Conservation (phyloP, 163 green algal species). For the Scenedesmus sp. region DNA sequence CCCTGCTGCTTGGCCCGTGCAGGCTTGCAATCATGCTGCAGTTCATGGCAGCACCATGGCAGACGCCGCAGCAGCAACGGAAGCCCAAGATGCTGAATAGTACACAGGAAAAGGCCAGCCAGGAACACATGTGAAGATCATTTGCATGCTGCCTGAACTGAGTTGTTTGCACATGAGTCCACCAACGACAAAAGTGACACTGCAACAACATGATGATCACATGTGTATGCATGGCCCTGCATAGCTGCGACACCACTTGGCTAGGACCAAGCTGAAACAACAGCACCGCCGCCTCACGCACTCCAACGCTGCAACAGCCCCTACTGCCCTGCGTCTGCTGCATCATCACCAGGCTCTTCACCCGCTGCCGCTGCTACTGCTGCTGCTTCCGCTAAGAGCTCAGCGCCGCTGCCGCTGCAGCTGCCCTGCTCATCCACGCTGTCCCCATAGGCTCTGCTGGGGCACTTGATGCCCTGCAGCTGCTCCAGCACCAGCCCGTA, state of each 20-base stretch:
- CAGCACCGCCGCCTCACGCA: background rate
- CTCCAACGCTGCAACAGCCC: background rate
- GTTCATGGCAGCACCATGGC: background rate
- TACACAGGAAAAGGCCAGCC: too few relatives aligned
- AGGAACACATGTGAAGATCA: too few relatives aligned
- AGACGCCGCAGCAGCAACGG: background rate
- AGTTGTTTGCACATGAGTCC: too few relatives aligned
- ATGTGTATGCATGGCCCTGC: background rate
- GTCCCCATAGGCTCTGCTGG: slow-evolving; percentile 33
- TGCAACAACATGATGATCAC: background rate
- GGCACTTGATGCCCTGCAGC: slow-evolving; percentile 43
- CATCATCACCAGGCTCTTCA: background rate
- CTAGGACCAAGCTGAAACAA: background rate
- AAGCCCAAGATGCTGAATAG: background rate
- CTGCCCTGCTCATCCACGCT: background rate
- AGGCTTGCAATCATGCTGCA: too few relatives aligned
- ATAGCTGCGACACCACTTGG: background rate
- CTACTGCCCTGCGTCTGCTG: background rate
- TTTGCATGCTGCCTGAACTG: too few relatives aligned
- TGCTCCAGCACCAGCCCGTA: slow-evolving; percentile 25
- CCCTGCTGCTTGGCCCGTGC: too few relatives aligned
- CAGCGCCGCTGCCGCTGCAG: background rate
- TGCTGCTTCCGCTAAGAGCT: background rate
- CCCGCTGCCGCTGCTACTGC: slow-evolving; percentile 7
- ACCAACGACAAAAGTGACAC: background rate